A percentile compares a stretch with the other conserved stretches of the same genome.
These are phyloP conservation scores for Leucogyrophana mollusca DNA, from an alignment of 768 basidiomycete genomes.

Conservation along the genomic window DNA sequence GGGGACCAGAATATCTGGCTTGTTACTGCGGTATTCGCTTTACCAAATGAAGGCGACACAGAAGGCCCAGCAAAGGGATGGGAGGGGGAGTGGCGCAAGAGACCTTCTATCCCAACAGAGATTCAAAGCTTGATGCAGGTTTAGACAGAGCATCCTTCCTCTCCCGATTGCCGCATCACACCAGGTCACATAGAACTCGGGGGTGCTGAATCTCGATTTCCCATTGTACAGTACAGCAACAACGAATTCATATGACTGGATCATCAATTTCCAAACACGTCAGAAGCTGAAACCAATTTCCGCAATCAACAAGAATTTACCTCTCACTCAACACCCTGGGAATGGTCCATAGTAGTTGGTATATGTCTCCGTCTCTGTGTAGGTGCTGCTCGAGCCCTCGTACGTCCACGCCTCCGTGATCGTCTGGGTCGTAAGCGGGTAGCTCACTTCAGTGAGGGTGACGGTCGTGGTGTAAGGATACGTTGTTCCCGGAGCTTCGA, in stretches of 20 bases:
- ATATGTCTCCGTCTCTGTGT: conserved; percentile 1
- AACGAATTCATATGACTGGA: too few species aligned
- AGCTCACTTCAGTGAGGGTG: neutral
- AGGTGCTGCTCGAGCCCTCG: conserved; percentile 1
- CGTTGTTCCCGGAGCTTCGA: conserved; percentile 2
- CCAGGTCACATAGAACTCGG: too few species aligned
- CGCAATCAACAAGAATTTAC: too few species aligned
- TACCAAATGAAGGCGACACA: conserved; percentile 42
- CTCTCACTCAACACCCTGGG: neutral
- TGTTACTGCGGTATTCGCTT: conserved; percentile 63
- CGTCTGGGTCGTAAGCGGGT: neutral
- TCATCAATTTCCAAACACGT: too few species aligned
- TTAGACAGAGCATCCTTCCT: too few species aligned
- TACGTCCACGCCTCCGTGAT: conserved; percentile 4
- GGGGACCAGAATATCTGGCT: conserved; percentile 50
- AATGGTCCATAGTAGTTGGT: neutral
- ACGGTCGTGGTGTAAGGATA: conserved; percentile 4
- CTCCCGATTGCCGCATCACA: too few species aligned
- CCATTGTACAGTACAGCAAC: too few species aligned
- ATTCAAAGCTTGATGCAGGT: neutral
- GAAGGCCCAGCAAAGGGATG: conserved; percentile 41
- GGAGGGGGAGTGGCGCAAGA: conserved; percentile 47
- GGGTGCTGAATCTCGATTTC: too few species aligned
- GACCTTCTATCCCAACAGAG: conserved; percentile 36
- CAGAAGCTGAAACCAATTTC: too few species aligned